Evolutionary conservation across 129 eudicot genomes (phyloP), one percentile per base, ranked within the genome.

Genomic region (Saposhnikovia divaricata): DNA sequence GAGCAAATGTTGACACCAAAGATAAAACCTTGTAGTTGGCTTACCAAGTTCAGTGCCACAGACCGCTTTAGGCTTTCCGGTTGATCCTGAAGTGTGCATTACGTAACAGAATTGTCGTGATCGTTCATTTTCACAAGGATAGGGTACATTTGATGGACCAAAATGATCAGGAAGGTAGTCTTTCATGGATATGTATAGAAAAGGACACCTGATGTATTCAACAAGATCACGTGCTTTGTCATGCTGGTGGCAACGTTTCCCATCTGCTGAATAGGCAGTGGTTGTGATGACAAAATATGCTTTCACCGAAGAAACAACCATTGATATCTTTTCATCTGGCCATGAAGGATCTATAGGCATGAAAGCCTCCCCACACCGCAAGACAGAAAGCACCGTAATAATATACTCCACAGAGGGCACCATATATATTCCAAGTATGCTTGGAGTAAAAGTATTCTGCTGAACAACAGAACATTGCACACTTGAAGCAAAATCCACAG

Each of bases 11-110:
- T n/a, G 34, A n/a, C 68, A n/a, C 5, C 1, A n/a, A 21, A n/a
- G 23, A n/a, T 72, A 39, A 46, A 46, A 74, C 4, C 11, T 45
- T 14, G 6, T 74, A 6, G 11, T 10, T 66, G 46, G 74, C 83
- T 77, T 69, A 90, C 98, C 97, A 79, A 61, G 78, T 88, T 95
- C 98, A 42, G 94, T 95, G 78, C 97, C 97, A 76, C 97, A 90
- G 81, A 95, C 93, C 82, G 96, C 97, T 88, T 92, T 95, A 75
- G 97, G 96, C 83, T 84, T 87, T 81, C 98, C 98, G 7, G 93
- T 89, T 72, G 97, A 95, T 74, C 98, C 98, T 55, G 98, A 95
- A 66, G 98, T 95, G 85, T 92, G 87, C 97, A 95, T 90, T 84
- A 95, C 81, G 80, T 92, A 95, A 85, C 96, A 89, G 75, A 92